Evolutionary conservation across 257 asterid genomes (phyloP).

Genomic region (Solanum lycopersicoides): DNA sequence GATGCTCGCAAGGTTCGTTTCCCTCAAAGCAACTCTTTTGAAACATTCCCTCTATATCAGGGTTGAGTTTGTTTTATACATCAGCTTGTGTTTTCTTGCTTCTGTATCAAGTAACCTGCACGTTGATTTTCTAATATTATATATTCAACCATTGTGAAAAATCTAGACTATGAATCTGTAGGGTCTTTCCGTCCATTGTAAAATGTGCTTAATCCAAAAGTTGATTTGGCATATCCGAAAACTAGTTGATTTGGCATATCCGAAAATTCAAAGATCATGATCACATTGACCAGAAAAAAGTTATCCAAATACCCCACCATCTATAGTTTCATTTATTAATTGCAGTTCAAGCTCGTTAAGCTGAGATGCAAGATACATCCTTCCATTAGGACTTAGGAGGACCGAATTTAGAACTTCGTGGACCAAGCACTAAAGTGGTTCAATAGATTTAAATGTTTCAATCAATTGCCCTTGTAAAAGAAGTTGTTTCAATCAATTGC

Average conservation of each 20-base stretch:
- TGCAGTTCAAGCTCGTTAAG: background rate
- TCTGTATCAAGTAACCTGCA: background rate
- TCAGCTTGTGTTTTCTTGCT: background rate
- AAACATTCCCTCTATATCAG: background rate
- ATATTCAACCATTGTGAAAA: background rate
- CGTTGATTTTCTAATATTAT: background rate
- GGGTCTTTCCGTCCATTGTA: background rate
- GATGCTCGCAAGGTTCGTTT: constrained; percentile 92
- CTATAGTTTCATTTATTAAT: background rate
- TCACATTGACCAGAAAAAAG: background rate
- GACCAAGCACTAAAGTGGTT: background rate
- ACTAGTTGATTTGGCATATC: background rate
- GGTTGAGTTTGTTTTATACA: background rate
- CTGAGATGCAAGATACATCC: background rate
- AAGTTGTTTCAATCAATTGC: background rate
- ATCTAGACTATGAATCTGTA: background rate
- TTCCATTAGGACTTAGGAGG: background rate
- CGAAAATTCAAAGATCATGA: background rate
- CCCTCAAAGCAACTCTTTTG: background rate
- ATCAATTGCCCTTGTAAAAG: background rate
- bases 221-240: background rate
- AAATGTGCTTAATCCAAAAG: background rate
- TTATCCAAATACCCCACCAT: background rate
- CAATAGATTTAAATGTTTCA: background rate
- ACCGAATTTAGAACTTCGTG: background rate